phyloP scores from a whole-genome alignment of 73 alveolate species.

The Uronychia binucleata region DNA sequence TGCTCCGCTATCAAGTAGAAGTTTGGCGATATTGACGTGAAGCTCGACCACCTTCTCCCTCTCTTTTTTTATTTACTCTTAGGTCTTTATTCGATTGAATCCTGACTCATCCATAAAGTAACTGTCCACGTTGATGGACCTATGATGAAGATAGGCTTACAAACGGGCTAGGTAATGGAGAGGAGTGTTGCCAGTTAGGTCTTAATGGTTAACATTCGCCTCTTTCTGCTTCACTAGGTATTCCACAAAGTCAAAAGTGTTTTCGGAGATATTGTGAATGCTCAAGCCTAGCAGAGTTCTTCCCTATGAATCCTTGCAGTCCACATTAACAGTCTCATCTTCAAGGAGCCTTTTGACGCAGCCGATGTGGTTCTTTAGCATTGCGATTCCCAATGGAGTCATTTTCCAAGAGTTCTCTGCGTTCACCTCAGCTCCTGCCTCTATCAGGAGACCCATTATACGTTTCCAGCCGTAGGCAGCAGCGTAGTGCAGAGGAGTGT shows the following conservation, averaged over 20 bases:
- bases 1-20: conserved; percentile 67
- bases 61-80: conserved; percentile 38
- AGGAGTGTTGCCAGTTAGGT: conserved; percentile 87
- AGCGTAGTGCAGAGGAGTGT: conserved; percentile 97
- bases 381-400: conserved; percentile 92
- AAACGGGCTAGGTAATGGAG: conserved; percentile 79
- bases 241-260: conserved; percentile 74
- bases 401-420: conserved; percentile 93
- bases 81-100: conserved; percentile 48
- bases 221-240: conserved; percentile 81
- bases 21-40: conserved; percentile 50
- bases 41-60: conserved; percentile 33
- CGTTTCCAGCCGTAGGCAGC: conserved; percentile 95
- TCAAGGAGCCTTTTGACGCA: conserved; percentile 87
- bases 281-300: conserved; percentile 88
- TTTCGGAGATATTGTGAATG: conserved; percentile 66
- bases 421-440: conserved; percentile 95
- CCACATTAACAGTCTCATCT: conserved; percentile 83
- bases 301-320: conserved; percentile 95
- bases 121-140: not conserved
- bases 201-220: conserved; percentile 92
- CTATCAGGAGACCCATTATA: conserved; percentile 76
- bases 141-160: conserved; percentile 7
- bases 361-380: conserved; percentile 89
- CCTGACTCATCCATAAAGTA: conserved; percentile 9